Base-by-base conservation (phyloP, 371 early-diverging fungal genomes). In the Nematocida sp. region DNA sequence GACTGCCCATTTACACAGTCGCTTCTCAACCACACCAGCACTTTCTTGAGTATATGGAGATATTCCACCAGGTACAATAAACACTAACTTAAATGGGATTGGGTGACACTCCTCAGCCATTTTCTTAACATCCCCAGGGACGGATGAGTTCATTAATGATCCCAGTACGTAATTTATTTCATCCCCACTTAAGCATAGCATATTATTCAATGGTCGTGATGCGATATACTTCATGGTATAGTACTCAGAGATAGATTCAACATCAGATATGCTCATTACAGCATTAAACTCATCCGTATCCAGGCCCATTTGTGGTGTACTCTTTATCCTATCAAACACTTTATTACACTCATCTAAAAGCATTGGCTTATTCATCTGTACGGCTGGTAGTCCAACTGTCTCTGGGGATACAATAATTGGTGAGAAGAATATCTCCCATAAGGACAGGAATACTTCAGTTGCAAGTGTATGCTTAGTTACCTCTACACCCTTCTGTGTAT, bases 201-300 rank as follows among this genome's bases (percentile, higher is more conserved):
- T 40, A 54, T 78, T 52, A 54, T 54, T 67, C 20, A 60, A 3
- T 5, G 45, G 39, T 1, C 66, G 44, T 1, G 47, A 44, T 18
- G 82, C 80, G 57, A 78, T 67, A 61, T 78, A 78, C 80, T 78
- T 54, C 42, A 42, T 11, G 5, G 70, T 67, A 39, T 78, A 78
- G 80, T 78, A 70, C 57, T 70, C 80, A 1, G 80, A 56, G 23
- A 78, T 67, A 27, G 80, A 52, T n/a, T 66, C 50, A 27, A 66
- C 52, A 11, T 33, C 15, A 33, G 27, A 7, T 7, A 64, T 50
- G 3, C 6, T 9, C 0, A 18, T 60, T 46, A 7, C 15, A 0
- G 7, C 20, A 42, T 4, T 15, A 64, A 18, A 9, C 46, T 39
- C n/a, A 1, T 39, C 66, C 6, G 1, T 1, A 25, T 61, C 61